Evolutionary conservation across 2,329 filamentous ascomycete genomes (phyloP).

Genomic region (Rutstroemia sp.): DNA sequence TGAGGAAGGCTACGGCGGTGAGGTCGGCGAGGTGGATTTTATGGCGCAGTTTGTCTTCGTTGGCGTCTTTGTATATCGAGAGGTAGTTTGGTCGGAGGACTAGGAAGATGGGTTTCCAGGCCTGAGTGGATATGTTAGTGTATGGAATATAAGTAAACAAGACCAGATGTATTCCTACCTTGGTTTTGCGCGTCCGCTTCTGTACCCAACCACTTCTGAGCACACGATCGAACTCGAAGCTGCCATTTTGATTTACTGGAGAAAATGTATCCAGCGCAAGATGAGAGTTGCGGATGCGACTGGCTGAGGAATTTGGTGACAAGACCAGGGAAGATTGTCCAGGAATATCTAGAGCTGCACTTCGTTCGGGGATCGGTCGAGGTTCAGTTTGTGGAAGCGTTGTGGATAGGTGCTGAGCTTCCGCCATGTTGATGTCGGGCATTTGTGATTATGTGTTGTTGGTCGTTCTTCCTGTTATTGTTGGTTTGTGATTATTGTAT

Average conservation of each 20-base stretch:
- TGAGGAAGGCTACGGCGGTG: constrained; percentile 82
- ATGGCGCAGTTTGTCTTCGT: constrained; percentile 82
- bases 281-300: constrained; percentile 31
- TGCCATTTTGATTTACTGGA: constrained; percentile 88
- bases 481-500: not conserved
- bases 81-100: constrained; percentile 86
- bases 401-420: constrained; percentile 14
- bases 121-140: constrained; percentile 38
- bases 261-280: constrained; percentile 61
- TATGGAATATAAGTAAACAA: not conserved
- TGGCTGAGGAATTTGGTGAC: constrained; percentile 19
- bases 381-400: constrained; percentile 16
- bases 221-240: constrained; percentile 91
- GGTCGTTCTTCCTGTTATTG: not conserved
- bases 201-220: constrained; percentile 81
- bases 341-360: constrained; percentile 18
- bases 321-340: constrained; percentile 14
- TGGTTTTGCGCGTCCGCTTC: constrained; percentile 89
- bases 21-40: constrained; percentile 85
- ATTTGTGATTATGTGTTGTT: not conserved
- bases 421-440: constrained; percentile 17
- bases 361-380: constrained; percentile 21
- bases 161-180: constrained; percentile 44
- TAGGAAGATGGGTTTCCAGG: constrained; percentile 84
- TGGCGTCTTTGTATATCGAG: constrained; percentile 87